These are phyloP conservation scores for Botrytis byssoidea DNA, from an alignment of 2,329 filamentous ascomycete genomes.

Conservation along the genomic window DNA sequence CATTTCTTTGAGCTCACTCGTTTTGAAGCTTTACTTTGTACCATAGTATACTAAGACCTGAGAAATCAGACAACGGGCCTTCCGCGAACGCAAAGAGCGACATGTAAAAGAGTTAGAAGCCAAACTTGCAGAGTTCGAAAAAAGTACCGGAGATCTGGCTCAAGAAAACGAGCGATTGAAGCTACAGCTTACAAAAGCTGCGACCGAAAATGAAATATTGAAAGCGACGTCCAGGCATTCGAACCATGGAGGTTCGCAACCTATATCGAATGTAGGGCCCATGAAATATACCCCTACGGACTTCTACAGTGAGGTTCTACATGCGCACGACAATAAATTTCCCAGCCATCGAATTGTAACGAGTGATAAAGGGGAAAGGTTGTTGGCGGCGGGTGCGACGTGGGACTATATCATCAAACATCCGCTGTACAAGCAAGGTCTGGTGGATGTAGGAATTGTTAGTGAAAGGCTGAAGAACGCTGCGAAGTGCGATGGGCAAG, in stretches of 20 bases:
- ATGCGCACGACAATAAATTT: conserved; percentile 59
- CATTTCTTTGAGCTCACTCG: conserved; percentile 8
- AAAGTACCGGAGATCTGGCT: conserved; percentile 67
- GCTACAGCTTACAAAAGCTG: conserved; percentile 76
- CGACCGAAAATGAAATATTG: conserved; percentile 90
- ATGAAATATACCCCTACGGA: conserved; percentile 71
- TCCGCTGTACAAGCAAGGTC: conserved; percentile 70
- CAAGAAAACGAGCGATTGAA: conserved; percentile 86
- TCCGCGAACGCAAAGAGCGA: conserved; percentile 91
- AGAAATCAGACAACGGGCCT: conserved; percentile 78
- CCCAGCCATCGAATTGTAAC: conserved; percentile 68
- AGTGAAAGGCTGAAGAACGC: conserved; percentile 73
- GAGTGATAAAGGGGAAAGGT: conserved; percentile 64
- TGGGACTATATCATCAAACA: conserved; percentile 90
- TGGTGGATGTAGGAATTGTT: conserved; percentile 79
- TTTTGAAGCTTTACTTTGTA: background rate
- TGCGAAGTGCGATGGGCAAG: conserved; percentile 81
- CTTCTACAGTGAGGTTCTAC: conserved; percentile 64
- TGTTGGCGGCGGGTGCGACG: conserved; percentile 73
- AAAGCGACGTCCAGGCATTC: conserved; percentile 66
- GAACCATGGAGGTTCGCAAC: conserved; percentile 39
- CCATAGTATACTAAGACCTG: background rate
- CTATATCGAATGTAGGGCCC: conserved; percentile 56
- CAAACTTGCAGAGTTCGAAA: conserved; percentile 76
- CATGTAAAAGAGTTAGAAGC: conserved; percentile 91